Percentiles rank a stretch among this genome's conserved stretches.
Conservation (phyloP, 331 rosid genomes). For the Quercus tomentella region DNA sequence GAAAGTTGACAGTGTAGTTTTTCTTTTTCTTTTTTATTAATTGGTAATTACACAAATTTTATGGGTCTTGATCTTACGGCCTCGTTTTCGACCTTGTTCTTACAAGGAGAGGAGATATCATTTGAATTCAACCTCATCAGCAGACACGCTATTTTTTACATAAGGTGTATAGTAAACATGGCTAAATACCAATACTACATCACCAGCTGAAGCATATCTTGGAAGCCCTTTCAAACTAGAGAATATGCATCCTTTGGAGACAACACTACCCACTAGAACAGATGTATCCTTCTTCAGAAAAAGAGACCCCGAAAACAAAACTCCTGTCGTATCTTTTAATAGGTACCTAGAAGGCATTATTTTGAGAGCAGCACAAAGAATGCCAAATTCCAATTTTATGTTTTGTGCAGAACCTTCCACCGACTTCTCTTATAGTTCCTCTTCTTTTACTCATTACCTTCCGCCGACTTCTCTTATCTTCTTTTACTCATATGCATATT, state of each 20-base stretch:
- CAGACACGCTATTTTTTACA: neutral
- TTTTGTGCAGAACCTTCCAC: neutral
- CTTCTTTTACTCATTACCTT: neutral
- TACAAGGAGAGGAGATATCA: too few species aligned
- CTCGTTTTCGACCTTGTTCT: too few species aligned
- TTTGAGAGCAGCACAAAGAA: neutral
- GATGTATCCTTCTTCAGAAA: neutral
- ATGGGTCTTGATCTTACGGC: too few species aligned
- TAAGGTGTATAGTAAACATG: neutral
- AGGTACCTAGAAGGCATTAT: neutral
- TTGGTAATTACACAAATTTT: too few species aligned
- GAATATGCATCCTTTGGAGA: neutral
- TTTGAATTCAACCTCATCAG: neutral
- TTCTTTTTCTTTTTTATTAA: too few species aligned
- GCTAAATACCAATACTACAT: neutral
- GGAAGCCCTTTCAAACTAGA: neutral
- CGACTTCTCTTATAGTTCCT: neutral
- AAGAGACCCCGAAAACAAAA: neutral
- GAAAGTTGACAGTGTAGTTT: neutral
- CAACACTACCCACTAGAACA: neutral
- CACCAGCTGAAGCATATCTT: neutral
- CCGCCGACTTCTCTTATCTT: too few species aligned
- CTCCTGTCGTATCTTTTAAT: neutral
- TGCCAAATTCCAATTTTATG: neutral
- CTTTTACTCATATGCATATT: too few species aligned